Percentiles rank a stretch among this genome's conserved stretches.
Evolutionary conservation across 148 eudicot species (phyloP).

Genomic region (Diospyros lotus): DNA sequence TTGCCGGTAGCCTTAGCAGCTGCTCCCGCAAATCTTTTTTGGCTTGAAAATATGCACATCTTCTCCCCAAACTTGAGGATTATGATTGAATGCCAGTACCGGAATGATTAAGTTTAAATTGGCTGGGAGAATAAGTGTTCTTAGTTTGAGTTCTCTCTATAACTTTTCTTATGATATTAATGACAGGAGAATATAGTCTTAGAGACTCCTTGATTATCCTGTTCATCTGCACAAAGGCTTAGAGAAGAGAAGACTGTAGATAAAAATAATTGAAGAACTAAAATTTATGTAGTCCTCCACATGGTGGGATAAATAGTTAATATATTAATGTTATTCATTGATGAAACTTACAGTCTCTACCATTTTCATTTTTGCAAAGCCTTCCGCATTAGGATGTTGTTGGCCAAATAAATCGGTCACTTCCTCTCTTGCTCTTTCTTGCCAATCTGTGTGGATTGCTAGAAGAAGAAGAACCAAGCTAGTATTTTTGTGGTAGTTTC

Average conservation of each 20-base stretch:
- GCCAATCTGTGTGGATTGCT: not conserved
- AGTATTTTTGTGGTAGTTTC: no score
- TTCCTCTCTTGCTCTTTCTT: constrained; percentile 4
- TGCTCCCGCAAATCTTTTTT: constrained; percentile 13
- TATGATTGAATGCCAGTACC: not conserved
- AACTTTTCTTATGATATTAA: not conserved
- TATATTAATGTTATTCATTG: no score
- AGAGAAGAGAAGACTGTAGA: no score
- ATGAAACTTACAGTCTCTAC: no score
- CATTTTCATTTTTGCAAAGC: not conserved
- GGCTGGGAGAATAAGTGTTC: constrained; percentile 8
- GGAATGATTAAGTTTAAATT: not conserved
- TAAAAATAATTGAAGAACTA: no score
- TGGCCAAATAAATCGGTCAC: constrained; percentile 11
- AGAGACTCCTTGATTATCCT: constrained; percentile 15
- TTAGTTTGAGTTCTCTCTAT: constrained; percentile 1
- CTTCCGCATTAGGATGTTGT: constrained; percentile 1
- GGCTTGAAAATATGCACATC: constrained; percentile 17
- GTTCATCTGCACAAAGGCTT: not conserved
- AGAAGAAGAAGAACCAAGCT: no score
- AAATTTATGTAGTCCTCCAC: no score
- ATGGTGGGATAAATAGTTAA: no score
- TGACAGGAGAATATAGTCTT: constrained; percentile 14
- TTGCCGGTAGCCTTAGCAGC: constrained; percentile 12
- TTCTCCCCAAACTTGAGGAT: constrained; percentile 20